Evolutionary conservation across 139 green algal species (phyloP).

Genomic region (Tetratostichococcus sp.): DNA sequence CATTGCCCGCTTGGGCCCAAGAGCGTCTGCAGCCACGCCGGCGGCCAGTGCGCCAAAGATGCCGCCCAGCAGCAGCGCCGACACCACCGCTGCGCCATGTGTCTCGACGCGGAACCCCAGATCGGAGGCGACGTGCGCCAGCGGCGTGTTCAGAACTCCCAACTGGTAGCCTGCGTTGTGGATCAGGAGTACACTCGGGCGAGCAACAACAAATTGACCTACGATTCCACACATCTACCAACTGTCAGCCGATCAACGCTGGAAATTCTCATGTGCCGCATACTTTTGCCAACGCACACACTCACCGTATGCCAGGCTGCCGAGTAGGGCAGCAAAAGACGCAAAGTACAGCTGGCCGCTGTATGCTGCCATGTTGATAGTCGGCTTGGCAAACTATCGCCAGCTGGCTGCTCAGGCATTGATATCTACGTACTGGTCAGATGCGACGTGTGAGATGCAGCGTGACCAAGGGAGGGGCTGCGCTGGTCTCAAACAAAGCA

Average conservation of each 20-base stretch:
- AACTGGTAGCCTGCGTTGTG: conserved; percentile 56
- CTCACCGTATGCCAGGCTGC: not conserved
- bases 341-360: not conserved
- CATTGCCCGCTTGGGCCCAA: conserved; percentile 35
- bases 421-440: too few relatives aligned
- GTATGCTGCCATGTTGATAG: not conserved
- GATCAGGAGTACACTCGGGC: too few relatives aligned
- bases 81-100: conserved; percentile 33
- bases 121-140: conserved; percentile 25
- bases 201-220: too few relatives aligned
- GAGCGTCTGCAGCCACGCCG: conserved; percentile 39
- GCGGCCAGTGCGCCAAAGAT: conserved; percentile 30
- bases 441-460: too few relatives aligned
- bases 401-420: too few relatives aligned
- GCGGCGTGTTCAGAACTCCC: conserved; percentile 55
- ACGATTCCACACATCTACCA: too few relatives aligned
- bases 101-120: conserved; percentile 19
- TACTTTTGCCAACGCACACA: not conserved
- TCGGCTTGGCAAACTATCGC: too few relatives aligned
- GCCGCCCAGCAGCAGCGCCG: conserved; percentile 35
- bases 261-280: too few relatives aligned
- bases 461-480: too few relatives aligned
- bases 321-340: not conserved
- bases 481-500: too few relatives aligned
- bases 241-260: too few relatives aligned